Conservation (phyloP, 208 protist species). For the Leishmania tropica region DNA sequence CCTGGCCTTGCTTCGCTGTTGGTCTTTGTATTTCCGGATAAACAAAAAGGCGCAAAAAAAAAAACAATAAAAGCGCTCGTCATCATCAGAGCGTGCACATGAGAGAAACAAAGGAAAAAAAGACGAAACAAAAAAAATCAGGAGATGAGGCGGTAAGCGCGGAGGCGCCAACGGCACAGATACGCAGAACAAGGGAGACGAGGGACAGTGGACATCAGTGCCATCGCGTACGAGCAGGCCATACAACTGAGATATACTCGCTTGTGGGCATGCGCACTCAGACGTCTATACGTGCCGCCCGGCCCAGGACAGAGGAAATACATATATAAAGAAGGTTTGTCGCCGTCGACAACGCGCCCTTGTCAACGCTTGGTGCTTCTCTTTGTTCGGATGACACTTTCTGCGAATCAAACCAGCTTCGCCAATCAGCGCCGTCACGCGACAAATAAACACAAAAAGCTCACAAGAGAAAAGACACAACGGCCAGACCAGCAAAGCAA, state of each 20-base stretch:
- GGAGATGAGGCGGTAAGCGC: neutral
- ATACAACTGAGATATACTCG: neutral
- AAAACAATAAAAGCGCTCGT: neutral
- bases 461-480: neutral
- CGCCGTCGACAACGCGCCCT: neutral
- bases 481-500: neutral
- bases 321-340: neutral
- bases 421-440: neutral
- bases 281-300: neutral
- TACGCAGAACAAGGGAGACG: neutral
- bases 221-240: neutral
- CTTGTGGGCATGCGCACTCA: neutral
- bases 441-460: neutral
- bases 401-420: neutral
- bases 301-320: neutral
- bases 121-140: neutral
- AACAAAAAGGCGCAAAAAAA: neutral
- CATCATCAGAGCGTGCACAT: neutral
- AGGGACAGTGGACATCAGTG: neutral
- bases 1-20: neutral
- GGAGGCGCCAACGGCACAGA: neutral
- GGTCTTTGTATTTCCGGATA: neutral
- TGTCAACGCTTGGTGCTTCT: neutral
- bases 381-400: neutral
- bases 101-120: slow-evolving; percentile 2